Base-by-base conservation (phyloP, 805 yeast species). In the Lipomyces spencermartinsiae region DNA sequence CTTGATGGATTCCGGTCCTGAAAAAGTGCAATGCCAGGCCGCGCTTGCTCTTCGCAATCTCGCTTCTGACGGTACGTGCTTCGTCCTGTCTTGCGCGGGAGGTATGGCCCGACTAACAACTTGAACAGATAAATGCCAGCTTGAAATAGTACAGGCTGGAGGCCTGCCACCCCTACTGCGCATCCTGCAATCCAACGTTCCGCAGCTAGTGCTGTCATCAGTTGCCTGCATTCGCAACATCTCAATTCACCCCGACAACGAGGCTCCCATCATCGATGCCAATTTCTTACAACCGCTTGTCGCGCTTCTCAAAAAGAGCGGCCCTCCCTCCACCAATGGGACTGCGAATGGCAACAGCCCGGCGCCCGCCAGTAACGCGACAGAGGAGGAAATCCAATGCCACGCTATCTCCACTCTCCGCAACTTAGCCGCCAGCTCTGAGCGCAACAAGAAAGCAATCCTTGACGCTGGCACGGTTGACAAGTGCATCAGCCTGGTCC, bases 211-310 rank as follows among this genome's bases (percentile, higher is more conserved):
- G 10, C 83, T 95, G 65, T 98, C 99, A 6, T 95, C 98, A 8
- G 99, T 95, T 61, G 99, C 99, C 1, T 95, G 99, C 81, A 92
- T 95, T 72, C 88, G 99, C 81, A 95, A 95, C 79, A 92, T 95
- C 65, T 93, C 98, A 8, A 95, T 95, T 70, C 98, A 95, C 77
- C 98, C 99, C 39, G 84, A 91, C 79, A 95, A 95, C 78, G 99
- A 95, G 82, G 94, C 96, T 16, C 83, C 95, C 66, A 95, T 95
- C 59, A 95, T 95, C 65, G 98, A 95, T 72, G 97, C 98, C 4
- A 99, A 99, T 0, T 95, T 95, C 81, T 84, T 95, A 75, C 88
- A 89, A 75, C 98, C 99, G 9, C 85, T 95, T 73, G 97, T 95
- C 19, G 85, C 88, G 9, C 83, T 95, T 69, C 86, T 95, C 77